Evolutionary conservation across 192 early-diverging fungal species (phyloP).

Genomic region (Cetraspora pellucida): DNA sequence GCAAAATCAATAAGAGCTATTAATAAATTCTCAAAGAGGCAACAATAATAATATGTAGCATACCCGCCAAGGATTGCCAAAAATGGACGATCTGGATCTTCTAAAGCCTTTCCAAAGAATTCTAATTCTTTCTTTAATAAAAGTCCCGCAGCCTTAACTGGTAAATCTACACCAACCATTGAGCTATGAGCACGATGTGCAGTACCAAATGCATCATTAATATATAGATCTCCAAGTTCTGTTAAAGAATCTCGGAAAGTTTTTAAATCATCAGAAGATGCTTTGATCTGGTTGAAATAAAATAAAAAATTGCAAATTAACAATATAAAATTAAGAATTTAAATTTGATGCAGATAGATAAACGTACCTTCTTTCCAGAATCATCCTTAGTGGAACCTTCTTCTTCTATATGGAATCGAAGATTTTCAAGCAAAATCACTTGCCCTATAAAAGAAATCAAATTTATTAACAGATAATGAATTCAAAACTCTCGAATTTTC

Average conservation of each 20-base stretch:
- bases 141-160: slow-evolving; percentile 90
- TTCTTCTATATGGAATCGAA: slow-evolving; percentile 98
- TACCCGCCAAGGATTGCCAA: slow-evolving; percentile 93
- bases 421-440: slow-evolving; percentile 95
- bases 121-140: slow-evolving; percentile 99
- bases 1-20: slow-evolving; percentile 8
- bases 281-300: slow-evolving; percentile 66
- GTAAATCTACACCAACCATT: slow-evolving; percentile 95
- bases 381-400: slow-evolving; percentile 93
- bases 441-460: slow-evolving; percentile 32
- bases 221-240: slow-evolving; percentile 92
- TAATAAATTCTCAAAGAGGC: slow-evolving; percentile 14
- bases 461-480: neutral
- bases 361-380: slow-evolving; percentile 73
- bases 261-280: slow-evolving; percentile 73
- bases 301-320: neutral
- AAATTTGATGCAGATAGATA: neutral
- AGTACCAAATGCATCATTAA: slow-evolving; percentile 99
- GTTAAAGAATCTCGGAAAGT: slow-evolving; percentile 91
- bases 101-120: slow-evolving; percentile 96
- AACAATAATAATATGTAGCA: neutral
- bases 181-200: slow-evolving; percentile 98
- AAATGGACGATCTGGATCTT: slow-evolving; percentile 91
- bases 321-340: neutral
- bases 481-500: neutral